Conservation (phyloP, 345 rosid genomes). For the Barbarea vulgaris region DNA sequence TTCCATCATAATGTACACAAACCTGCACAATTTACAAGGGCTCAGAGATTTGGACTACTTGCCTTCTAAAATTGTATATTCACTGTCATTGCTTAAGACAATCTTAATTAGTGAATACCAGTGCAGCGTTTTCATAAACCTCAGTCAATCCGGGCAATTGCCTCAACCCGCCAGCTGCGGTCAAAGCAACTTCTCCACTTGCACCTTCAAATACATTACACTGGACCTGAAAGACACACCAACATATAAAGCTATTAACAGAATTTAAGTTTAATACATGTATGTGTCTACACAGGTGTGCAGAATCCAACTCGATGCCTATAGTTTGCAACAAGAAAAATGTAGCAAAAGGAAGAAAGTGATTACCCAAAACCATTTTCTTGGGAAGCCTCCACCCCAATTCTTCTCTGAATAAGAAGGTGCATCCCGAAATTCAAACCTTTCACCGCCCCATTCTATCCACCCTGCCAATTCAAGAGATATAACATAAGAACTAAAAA, state of each 20-base stretch:
- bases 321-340: conserved; percentile 29
- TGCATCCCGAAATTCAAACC: conserved; percentile 83
- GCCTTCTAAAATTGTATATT: neutral
- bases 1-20: conserved; percentile 87
- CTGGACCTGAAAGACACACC: conserved; percentile 63
- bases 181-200: conserved; percentile 79
- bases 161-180: conserved; percentile 92
- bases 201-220: conserved; percentile 92
- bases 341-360: conserved; percentile 20
- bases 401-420: conserved; percentile 98
- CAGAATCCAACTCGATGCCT: conserved; percentile 12
- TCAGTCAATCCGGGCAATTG: conserved; percentile 73
- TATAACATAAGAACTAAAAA: conserved; percentile 12
- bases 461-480: conserved; percentile 62
- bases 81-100: neutral
- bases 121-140: conserved; percentile 82
- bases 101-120: conserved; percentile 52
- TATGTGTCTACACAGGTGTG: conserved; percentile 11
- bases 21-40: conserved; percentile 53
- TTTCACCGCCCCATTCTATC: conserved; percentile 97
- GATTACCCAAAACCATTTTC: conserved; percentile 98
- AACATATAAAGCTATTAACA: conserved; percentile 18
- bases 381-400: conserved; percentile 98
- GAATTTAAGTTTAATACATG: conserved; percentile 1
- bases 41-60: conserved; percentile 10